Conservation (phyloP, 2,329 filamentous ascomycete genomes). For the Aspergillus costaricaensis region DNA sequence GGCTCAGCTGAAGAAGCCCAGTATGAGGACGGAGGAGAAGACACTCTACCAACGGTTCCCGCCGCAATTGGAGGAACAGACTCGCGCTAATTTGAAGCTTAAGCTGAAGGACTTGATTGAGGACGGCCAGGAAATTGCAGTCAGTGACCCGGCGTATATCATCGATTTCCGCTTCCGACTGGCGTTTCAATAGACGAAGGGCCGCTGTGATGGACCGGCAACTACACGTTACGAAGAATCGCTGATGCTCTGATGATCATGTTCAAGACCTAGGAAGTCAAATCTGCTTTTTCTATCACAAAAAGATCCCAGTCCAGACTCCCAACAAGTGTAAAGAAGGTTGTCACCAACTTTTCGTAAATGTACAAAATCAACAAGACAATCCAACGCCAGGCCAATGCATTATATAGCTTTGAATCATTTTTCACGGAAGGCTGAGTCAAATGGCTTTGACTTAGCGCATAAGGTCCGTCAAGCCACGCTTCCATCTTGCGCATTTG, state of each 20-base stretch:
- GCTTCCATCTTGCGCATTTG: slow-evolving; percentile 65
- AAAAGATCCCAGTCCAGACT: slow-evolving; percentile 34
- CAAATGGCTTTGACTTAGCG: slow-evolving; percentile 26
- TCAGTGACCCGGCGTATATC: slow-evolving; percentile 87
- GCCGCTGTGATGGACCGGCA: slow-evolving; percentile 15
- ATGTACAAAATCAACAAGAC: slow-evolving; percentile 36
- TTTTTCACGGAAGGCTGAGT: slow-evolving; percentile 8
- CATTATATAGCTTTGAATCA: slow-evolving; percentile 30
- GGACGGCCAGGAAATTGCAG: slow-evolving; percentile 83
- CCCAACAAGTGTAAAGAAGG: slow-evolving; percentile 34
- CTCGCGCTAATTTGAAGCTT: slow-evolving; percentile 76
- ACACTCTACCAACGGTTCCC: slow-evolving; percentile 90
- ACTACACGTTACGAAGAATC: slow-evolving; percentile 17
- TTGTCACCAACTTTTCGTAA: slow-evolving; percentile 36
- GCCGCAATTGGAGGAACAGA: slow-evolving; percentile 78
- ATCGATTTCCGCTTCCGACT: slow-evolving; percentile 67
- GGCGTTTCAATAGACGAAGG: slow-evolving; percentile 42
- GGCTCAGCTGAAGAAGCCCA: slow-evolving; percentile 91
- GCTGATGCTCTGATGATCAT: slow-evolving; percentile 18
- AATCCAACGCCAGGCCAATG: slow-evolving; percentile 44
- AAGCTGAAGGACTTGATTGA: slow-evolving; percentile 75
- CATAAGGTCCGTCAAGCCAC: slow-evolving; percentile 47
- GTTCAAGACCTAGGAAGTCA: slow-evolving; percentile 20
- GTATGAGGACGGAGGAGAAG: slow-evolving; percentile 75
- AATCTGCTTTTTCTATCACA: slow-evolving; percentile 33